Evolutionary conservation across 192 early-diverging fungal genomes (phyloP).

Genomic region (Coemansia sp.): DNA sequence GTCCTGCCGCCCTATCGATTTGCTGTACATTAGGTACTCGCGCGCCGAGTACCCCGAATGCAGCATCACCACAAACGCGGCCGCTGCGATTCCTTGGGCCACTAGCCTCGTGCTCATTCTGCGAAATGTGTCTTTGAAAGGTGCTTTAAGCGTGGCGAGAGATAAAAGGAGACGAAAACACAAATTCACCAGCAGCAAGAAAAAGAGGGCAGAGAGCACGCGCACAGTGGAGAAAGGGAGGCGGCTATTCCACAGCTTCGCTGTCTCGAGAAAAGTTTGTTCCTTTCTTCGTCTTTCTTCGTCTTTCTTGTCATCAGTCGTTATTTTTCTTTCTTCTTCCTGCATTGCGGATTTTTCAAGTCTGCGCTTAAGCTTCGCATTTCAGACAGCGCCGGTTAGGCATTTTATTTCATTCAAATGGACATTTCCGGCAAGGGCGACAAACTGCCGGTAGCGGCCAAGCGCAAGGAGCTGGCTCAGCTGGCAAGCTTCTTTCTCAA

Average conservation of each 20-base stretch:
- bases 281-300: background rate
- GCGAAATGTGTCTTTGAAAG: too few species aligned
- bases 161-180: slow-evolving; percentile 2
- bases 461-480: slow-evolving; percentile 52
- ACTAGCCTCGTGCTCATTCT: slow-evolving; percentile 1
- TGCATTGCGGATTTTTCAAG: slow-evolving; percentile 6
- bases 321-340: background rate
- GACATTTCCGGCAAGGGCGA: slow-evolving; percentile 28
- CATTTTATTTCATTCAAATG: slow-evolving; percentile 12
- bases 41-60: slow-evolving; percentile 50
- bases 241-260: background rate
- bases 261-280: background rate
- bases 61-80: slow-evolving; percentile 44
- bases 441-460: slow-evolving; percentile 15
- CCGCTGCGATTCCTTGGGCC: slow-evolving; percentile 36
- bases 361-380: background rate
- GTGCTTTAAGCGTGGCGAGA: background rate
- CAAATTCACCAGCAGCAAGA: background rate
- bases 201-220: background rate
- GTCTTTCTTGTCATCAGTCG: background rate
- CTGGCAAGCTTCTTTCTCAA: slow-evolving; percentile 65
- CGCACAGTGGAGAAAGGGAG: background rate
- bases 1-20: slow-evolving; percentile 45
- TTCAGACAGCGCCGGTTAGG: background rate
- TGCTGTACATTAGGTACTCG: slow-evolving; percentile 47